Evolutionary conservation across 148 eudicot species (phyloP).

Genomic region (Nyssa sinensis): DNA sequence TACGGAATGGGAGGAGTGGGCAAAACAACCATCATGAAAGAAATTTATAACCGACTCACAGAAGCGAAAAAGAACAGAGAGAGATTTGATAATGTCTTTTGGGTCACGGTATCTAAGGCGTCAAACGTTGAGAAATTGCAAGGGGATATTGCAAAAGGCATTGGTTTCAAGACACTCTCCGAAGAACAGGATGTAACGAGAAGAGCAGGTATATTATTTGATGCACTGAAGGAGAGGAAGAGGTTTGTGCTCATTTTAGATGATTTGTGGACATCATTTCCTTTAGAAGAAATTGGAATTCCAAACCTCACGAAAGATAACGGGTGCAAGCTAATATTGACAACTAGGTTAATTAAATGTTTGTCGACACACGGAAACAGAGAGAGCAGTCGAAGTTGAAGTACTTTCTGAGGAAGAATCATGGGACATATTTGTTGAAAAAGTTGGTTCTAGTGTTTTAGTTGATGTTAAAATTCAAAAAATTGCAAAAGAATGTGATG

Average conservation of each 20-base stretch:
- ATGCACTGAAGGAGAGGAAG: slow-evolving; percentile 15
- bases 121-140: slow-evolving; percentile 25
- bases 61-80: neutral
- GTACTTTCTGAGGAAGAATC: slow-evolving; percentile 24
- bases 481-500: slow-evolving; percentile 19
- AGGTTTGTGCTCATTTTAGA: slow-evolving; percentile 35
- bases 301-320: slow-evolving; percentile 27
- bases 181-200: slow-evolving; percentile 10
- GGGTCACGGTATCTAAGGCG: too few species aligned
- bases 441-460: slow-evolving; percentile 22
- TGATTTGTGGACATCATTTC: too few species aligned
- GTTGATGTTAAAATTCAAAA: slow-evolving; percentile 18
- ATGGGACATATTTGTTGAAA: slow-evolving; percentile 32
- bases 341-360: slow-evolving; percentile 22
- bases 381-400: slow-evolving; percentile 25
- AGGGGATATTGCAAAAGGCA: slow-evolving; percentile 28
- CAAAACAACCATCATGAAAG: too few species aligned
- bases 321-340: too few species aligned
- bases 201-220: slow-evolving; percentile 23
- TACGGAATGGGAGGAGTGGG: too few species aligned
- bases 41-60: slow-evolving; percentile 15
- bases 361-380: slow-evolving; percentile 18
- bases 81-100: slow-evolving; percentile 27
- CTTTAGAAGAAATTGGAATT: slow-evolving; percentile 37
- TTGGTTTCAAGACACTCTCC: slow-evolving; percentile 23